Evolutionary conservation across 306 rosid species (phyloP).

Genomic region (Erythrophleum fordii): DNA sequence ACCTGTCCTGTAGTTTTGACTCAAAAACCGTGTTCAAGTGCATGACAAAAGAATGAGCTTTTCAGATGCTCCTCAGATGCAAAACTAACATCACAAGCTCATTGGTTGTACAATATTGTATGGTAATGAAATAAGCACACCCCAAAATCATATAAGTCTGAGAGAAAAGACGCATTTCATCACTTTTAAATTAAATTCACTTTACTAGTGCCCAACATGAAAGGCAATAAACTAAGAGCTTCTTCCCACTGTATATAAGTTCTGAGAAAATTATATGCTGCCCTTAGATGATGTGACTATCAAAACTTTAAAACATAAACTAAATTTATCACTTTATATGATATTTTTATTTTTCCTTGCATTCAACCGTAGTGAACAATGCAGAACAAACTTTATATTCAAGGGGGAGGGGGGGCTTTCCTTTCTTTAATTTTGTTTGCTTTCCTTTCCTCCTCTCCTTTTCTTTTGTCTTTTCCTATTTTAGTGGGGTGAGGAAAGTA

Average conservation of each 20-base stretch:
- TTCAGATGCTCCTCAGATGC: too few species aligned
- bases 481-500: neutral
- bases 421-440: neutral
- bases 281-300: neutral
- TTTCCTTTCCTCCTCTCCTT: neutral
- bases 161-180: too few species aligned
- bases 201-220: neutral
- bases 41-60: too few species aligned
- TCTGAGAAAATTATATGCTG: neutral
- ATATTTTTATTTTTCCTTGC: neutral
- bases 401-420: neutral
- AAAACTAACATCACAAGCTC: too few species aligned
- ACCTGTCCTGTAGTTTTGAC: too few species aligned
- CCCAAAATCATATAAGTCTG: too few species aligned
- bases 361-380: conserved; percentile 12
- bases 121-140: too few species aligned
- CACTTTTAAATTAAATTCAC: neutral
- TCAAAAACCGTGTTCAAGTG: too few species aligned
- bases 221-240: neutral
- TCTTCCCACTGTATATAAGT: neutral
- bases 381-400: conserved; percentile 4
- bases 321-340: neutral
- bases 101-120: too few species aligned
- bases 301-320: neutral
- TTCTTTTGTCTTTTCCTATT: neutral